Evolutionary conservation across 2,329 filamentous ascomycete species (phyloP).

Genomic region (Coniochaeta hoffmannii): DNA sequence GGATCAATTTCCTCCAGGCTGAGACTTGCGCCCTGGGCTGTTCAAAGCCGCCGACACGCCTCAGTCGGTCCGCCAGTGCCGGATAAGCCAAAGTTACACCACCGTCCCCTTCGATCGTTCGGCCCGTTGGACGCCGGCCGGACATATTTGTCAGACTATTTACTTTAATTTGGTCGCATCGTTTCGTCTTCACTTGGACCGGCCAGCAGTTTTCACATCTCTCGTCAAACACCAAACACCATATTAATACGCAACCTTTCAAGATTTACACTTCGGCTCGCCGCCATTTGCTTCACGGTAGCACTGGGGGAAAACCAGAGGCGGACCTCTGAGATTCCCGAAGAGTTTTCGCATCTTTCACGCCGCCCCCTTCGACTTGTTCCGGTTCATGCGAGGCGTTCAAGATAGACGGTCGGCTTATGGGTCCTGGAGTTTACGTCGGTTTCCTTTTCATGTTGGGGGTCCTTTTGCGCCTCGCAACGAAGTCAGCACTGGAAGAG

Average conservation of each 20-base stretch:
- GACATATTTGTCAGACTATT: not conserved
- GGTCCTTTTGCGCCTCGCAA: too few species aligned
- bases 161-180: not conserved
- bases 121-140: not conserved
- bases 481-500: too few species aligned
- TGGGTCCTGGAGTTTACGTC: not conserved
- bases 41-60: too few species aligned
- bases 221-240: constrained; percentile 18
- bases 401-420: constrained; percentile 2
- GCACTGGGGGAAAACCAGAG: constrained; percentile 8
- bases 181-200: not conserved
- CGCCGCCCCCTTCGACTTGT: constrained; percentile 6
- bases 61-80: not conserved
- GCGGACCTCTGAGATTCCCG: constrained; percentile 9
- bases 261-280: constrained; percentile 23
- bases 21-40: too few species aligned
- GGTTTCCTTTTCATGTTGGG: not conserved
- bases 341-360: constrained; percentile 8
- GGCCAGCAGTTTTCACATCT: constrained; percentile 1
- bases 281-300: constrained; percentile 20
- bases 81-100: not conserved
- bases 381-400: constrained; percentile 2
- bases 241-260: constrained; percentile 25
- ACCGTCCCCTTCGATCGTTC: not conserved
- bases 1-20: not conserved